A percentile compares a stretch with the other conserved stretches of the same genome.
Evolutionary conservation across 2,329 filamentous ascomycete genomes (phyloP).

Genomic region (Ceratocystis huliohia): DNA sequence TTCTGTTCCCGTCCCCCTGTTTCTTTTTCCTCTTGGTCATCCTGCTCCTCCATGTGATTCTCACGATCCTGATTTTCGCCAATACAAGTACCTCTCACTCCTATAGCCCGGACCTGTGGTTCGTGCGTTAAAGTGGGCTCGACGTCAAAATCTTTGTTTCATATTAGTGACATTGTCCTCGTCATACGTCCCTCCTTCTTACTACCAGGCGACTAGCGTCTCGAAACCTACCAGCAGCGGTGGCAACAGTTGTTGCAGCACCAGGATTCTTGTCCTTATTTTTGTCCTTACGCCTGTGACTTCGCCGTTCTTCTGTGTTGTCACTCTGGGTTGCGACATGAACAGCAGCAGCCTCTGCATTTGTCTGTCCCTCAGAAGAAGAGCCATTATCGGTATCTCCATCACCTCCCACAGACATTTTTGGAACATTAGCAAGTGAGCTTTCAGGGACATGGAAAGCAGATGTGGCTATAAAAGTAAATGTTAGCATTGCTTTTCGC

Average conservation of each 20-base stretch:
- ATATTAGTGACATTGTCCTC: conserved; percentile 14
- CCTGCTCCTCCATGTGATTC: neutral
- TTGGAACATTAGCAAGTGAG: neutral
- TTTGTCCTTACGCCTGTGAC: neutral
- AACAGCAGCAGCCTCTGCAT: neutral
- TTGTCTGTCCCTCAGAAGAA: neutral
- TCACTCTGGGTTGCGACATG: neutral
- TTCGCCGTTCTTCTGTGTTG: neutral
- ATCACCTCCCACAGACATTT: neutral
- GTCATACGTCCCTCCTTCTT: conserved; percentile 9
- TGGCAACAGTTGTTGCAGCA: neutral
- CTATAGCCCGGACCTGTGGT: conserved; percentile 7
- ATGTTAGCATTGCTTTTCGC: neutral
- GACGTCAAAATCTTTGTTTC: conserved; percentile 13
- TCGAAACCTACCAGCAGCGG: conserved; percentile 14
- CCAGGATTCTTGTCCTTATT: neutral
- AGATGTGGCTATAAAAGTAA: neutral
- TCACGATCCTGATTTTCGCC: neutral
- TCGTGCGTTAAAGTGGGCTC: conserved; percentile 5
- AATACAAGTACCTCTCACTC: neutral
- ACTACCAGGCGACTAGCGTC: neutral
- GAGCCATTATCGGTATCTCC: neutral
- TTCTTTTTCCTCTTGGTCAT: neutral
- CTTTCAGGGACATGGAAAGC: neutral
- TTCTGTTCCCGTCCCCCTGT: neutral